Percentiles rank a stretch among this genome's conserved stretches.
phyloP scores from a whole-genome alignment of 495 filamentous ascomycete species.

The Daldinia concentrica region DNA sequence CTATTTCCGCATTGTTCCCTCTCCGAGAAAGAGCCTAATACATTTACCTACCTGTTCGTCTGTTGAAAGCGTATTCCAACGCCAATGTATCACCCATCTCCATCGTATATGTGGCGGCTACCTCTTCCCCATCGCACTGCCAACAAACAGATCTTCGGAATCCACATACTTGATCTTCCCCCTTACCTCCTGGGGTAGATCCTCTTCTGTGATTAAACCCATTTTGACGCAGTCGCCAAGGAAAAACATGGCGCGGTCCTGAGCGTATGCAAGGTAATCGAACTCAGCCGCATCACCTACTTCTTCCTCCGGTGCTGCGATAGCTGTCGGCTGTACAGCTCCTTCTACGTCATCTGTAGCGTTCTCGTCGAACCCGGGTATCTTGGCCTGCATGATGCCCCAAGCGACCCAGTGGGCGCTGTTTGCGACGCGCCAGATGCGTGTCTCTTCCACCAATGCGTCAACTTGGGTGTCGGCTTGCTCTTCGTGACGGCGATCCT shows the following conservation, averaged over 20 bases:
- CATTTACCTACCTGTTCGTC: neutral
- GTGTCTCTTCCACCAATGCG: constrained; percentile 76
- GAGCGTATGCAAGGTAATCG: constrained; percentile 90
- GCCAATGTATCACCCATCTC: neutral
- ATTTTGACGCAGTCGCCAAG: constrained; percentile 85
- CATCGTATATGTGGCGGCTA: neutral
- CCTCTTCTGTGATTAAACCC: constrained; percentile 74
- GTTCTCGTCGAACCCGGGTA: constrained; percentile 62
- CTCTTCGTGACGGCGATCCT: constrained; percentile 68
- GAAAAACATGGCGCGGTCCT: constrained; percentile 90
- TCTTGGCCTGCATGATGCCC: constrained; percentile 94
- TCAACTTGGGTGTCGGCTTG: constrained; percentile 69
- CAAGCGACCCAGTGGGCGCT: constrained; percentile 93
- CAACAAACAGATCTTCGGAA: constrained; percentile 28
- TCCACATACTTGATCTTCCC: constrained; percentile 69
- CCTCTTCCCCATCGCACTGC: neutral
- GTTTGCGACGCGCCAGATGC: constrained; percentile 86
- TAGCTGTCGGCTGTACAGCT: constrained; percentile 11
- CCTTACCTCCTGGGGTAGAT: constrained; percentile 71
- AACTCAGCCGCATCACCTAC: constrained; percentile 69
- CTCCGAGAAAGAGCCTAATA: neutral
- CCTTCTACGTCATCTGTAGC: constrained; percentile 15
- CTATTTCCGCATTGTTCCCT: neutral
- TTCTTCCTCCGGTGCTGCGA: constrained; percentile 51
- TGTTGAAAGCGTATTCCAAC: neutral